Percentiles rank a stretch among this genome's conserved stretches.
Evolutionary conservation across 2,329 filamentous ascomycete species (phyloP).

Genomic region (Fusarium cicatricum): DNA sequence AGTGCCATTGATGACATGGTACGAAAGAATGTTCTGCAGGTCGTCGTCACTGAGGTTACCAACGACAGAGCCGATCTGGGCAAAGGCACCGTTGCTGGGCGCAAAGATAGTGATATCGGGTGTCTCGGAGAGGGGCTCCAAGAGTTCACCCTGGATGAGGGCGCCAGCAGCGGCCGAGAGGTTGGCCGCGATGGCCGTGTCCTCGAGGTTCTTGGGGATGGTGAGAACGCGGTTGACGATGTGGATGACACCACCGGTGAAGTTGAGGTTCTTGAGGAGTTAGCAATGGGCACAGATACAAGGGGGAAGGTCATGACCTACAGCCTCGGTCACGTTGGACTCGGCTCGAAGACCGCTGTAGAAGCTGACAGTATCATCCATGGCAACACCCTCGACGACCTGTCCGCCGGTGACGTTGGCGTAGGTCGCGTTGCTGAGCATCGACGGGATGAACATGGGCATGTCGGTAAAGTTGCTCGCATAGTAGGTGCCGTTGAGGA

Average conservation of each 20-base stretch:
- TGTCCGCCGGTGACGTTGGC: conserved; percentile 55
- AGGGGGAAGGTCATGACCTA: conserved; percentile 17
- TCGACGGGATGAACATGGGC: conserved; percentile 48
- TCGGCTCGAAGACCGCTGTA: conserved; percentile 52
- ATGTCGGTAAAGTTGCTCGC: conserved; percentile 44
- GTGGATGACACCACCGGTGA: conserved; percentile 58
- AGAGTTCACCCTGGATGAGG: conserved; percentile 39
- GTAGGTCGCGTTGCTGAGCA: conserved; percentile 54
- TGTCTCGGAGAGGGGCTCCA: conserved; percentile 32
- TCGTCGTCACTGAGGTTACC: conserved; percentile 54
- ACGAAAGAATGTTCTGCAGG: conserved; percentile 61
- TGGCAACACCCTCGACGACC: conserved; percentile 49
- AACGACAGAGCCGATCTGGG: conserved; percentile 59
- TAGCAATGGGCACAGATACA: neutral
- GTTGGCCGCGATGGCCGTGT: conserved; percentile 33
- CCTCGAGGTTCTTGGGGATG: conserved; percentile 45
- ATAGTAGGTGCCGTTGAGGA: conserved; percentile 57
- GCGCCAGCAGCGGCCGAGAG: conserved; percentile 37
- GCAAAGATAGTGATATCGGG: conserved; percentile 65
- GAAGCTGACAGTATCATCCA: conserved; percentile 57
- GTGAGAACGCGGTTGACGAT: conserved; percentile 58
- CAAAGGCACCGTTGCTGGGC: conserved; percentile 67
- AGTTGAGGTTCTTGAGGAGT: conserved; percentile 49
- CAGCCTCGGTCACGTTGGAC: conserved; percentile 48
- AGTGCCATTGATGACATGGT: conserved; percentile 67